phyloP scores from a whole-genome alignment of 768 basidiomycete species.

The Candolleomyces aberdarensis region DNA sequence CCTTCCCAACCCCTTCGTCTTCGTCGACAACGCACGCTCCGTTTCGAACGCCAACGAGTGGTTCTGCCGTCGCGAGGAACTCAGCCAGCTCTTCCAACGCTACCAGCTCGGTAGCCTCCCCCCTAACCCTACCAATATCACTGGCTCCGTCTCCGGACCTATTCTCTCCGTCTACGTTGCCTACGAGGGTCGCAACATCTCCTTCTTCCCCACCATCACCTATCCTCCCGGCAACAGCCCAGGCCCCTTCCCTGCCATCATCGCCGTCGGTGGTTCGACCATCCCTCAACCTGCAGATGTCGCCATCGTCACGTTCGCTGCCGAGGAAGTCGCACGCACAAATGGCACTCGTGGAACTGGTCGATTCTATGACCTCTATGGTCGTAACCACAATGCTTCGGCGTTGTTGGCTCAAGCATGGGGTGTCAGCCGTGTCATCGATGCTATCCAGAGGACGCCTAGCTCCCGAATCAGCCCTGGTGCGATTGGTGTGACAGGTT shows the following conservation, averaged over 20 bases:
- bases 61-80: conserved; percentile 46
- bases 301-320: conserved; percentile 44
- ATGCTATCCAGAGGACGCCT: conserved; percentile 45
- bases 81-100: conserved; percentile 43
- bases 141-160: conserved; percentile 37
- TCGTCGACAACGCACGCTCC: conserved; percentile 34
- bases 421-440: conserved; percentile 56
- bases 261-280: conserved; percentile 43
- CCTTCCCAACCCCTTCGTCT: conserved; percentile 51
- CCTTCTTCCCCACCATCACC: conserved; percentile 42
- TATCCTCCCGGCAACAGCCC: conserved; percentile 35
- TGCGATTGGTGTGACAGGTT: conserved; percentile 50
- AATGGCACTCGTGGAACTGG: conserved; percentile 43
- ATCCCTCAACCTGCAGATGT: conserved; percentile 31
- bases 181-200: conserved; percentile 40
- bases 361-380: conserved; percentile 53
- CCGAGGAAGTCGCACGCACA: conserved; percentile 47
- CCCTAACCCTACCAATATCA: conserved; percentile 36
- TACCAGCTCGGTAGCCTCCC: conserved; percentile 49
- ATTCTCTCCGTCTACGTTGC: conserved; percentile 41
- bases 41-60: conserved; percentile 41
- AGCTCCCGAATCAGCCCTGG: conserved; percentile 35
- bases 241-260: conserved; percentile 47
- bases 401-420: conserved; percentile 56
- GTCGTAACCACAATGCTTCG: conserved; percentile 37